phyloP scores from a whole-genome alignment of 441 rosid genomes.

The Populus hybrid region DNA sequence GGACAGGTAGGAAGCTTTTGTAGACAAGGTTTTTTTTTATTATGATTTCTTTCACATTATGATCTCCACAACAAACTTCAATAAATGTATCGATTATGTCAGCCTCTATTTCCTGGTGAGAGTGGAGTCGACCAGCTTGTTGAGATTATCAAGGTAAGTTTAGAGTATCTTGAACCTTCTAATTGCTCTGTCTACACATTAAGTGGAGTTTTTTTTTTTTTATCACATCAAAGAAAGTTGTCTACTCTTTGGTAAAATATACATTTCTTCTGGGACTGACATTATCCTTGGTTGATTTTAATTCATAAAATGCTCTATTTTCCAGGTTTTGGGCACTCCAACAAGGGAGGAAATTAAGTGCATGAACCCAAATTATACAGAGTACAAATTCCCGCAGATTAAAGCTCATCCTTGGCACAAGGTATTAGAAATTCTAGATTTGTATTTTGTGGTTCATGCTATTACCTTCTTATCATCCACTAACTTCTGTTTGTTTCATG shows the following conservation, averaged over 20 bases:
- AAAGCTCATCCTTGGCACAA: constrained; percentile 99
- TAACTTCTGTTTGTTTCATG: constrained; percentile 6
- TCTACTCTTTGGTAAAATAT: not conserved
- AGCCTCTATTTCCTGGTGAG: constrained; percentile 98
- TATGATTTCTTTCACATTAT: not conserved
- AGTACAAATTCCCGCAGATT: constrained; percentile 91
- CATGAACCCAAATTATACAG: constrained; percentile 96
- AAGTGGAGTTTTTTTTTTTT: not conserved
- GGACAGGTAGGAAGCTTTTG: constrained; percentile 61
- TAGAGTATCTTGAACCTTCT: not conserved
- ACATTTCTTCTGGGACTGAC: not conserved
- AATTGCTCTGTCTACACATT: not conserved
- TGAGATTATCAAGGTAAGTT: constrained; percentile 91
- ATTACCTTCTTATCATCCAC: not conserved
- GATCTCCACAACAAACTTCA: constrained; percentile 1
- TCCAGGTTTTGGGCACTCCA: constrained; percentile 92
- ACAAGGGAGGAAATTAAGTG: constrained; percentile 97
- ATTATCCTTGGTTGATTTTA: not conserved
- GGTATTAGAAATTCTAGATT: constrained; percentile 36
- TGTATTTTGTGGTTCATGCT: not conserved
- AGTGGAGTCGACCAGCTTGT: constrained; percentile 96
- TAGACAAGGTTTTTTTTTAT: not conserved
- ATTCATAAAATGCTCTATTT: constrained; percentile 5
- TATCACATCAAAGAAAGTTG: not conserved
- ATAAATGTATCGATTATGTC: constrained; percentile 21